Base-by-base conservation (phyloP, 129 eudicot genomes). In the Heracleum sosnowskyi region DNA sequence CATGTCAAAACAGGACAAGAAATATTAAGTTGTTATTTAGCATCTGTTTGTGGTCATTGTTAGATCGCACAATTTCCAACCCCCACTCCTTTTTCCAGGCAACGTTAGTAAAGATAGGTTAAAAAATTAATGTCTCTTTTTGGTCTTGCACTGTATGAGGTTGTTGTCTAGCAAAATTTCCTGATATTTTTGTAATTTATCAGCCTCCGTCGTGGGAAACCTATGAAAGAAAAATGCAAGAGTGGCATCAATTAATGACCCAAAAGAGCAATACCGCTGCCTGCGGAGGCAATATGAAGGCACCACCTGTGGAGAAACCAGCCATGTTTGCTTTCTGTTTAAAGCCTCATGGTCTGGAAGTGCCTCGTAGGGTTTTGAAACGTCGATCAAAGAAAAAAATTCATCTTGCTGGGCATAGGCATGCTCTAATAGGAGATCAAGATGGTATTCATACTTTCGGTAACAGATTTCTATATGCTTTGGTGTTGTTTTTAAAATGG, bases 131-230 rank as follows among this genome's bases (percentile, higher is more conserved):
- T 49, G 60, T 49, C 60, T 49, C 60, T 49, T 20, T 49, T n/a
- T 60, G 26, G 11, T 9, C 31, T 31, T 66, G 13, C 6, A 66
- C 4, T 66, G 36, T 31, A 29, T 31, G 72, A 31, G 42, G 31
- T n/a, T 73, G n/a, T n/a, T n/a, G 7, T 66, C 39, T 28, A 36
- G 47, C 53, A 45, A 53, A 28, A 37, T 80, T 57, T 68, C 36
- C 45, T 77, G 13, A 73, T 24, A 4, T 17, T 16, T n/a, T 82
- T 71, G 12, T 78, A 53, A 5, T 70, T 77, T 83, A 51, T 71
- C 95, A 93, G 98, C 91, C 98, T 73, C 98, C 98, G 55, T 85
- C 85, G 62, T 93, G 98, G 98, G 91, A 89, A 76, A 86, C 83
- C 82, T 93, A 91, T 83, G 92, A 93, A 82, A 90, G 85, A 79